These are phyloP conservation scores for Helicocarpus griseus DNA, from an alignment of 2,329 filamentous ascomycete genomes.

Conservation along the genomic window DNA sequence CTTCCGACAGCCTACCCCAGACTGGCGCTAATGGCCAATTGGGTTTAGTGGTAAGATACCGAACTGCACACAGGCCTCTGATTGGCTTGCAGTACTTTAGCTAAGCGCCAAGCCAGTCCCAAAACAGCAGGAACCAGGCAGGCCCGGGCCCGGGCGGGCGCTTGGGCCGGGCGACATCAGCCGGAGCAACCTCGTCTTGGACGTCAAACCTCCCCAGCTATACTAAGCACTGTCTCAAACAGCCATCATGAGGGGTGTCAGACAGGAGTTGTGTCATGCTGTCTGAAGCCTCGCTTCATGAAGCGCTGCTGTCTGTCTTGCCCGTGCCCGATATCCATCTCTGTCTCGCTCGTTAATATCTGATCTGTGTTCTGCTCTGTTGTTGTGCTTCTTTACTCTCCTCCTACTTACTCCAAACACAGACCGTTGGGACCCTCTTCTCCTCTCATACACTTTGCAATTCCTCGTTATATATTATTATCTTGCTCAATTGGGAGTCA, in stretches of 20 bases:
- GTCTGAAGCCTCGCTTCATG: conserved; percentile 2
- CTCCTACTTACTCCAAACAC: neutral
- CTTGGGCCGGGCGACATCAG: neutral
- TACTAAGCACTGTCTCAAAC: conserved; percentile 4
- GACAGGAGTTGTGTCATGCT: conserved; percentile 5
- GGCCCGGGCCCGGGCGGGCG: too few species aligned
- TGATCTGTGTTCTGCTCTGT: neutral
- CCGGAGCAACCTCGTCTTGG: neutral
- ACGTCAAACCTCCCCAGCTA: neutral
- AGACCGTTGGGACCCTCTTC: neutral
- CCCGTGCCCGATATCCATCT: neutral
- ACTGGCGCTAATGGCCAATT: neutral
- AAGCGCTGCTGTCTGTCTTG: neutral
- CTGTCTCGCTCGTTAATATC: neutral
- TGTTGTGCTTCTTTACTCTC: neutral
- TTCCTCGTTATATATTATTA: neutral
- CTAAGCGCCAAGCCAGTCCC: neutral
- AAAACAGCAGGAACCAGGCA: neutral
- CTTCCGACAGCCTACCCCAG: too few species aligned
- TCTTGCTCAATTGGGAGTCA: conserved; percentile 6
- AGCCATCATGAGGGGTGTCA: neutral
- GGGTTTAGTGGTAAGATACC: neutral
- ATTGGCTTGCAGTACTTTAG: neutral
- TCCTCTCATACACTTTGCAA: neutral
- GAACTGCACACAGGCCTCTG: neutral